phyloP scores from a whole-genome alignment of 495 filamentous ascomycete genomes.

The Rostrohypoxylon terebratum region DNA sequence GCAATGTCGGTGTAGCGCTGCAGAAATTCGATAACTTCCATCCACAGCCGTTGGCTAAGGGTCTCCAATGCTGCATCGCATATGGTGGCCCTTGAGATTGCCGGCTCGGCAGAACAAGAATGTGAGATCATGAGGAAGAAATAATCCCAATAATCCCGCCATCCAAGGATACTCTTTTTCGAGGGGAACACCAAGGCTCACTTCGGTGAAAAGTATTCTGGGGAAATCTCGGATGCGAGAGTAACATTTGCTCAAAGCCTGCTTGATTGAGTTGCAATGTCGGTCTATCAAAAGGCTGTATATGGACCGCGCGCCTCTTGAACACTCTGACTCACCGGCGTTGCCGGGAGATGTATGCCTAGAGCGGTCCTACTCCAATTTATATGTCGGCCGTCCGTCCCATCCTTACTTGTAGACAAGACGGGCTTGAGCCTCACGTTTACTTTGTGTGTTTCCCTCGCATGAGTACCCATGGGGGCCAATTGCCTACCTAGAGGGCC shows the following conservation, averaged over 20 bases:
- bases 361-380: not conserved
- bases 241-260: conserved; percentile 24
- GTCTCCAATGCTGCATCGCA: conserved; percentile 23
- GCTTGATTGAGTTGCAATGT: conserved; percentile 7
- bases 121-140: conserved; percentile 7
- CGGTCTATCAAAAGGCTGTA: not conserved
- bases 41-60: conserved; percentile 23
- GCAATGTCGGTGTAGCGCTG: conserved; percentile 37
- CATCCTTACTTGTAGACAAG: not conserved
- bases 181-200: not conserved
- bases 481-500: conserved; percentile 21
- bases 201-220: conserved; percentile 15
- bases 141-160: conserved; percentile 4
- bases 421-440: conserved; percentile 26
- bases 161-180: not conserved
- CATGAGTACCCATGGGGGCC: not conserved
- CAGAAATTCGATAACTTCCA: conserved; percentile 22
- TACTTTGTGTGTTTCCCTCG: not conserved
- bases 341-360: conserved; percentile 6
- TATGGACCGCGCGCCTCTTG: conserved; percentile 1
- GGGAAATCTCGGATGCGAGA: not conserved
- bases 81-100: conserved; percentile 15
- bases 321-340: not conserved
- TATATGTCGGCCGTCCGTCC: conserved; percentile 8
- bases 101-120: conserved; percentile 9